Base-by-base conservation (phyloP, 306 rosid species). In the Gastrolobium bilobum region DNA sequence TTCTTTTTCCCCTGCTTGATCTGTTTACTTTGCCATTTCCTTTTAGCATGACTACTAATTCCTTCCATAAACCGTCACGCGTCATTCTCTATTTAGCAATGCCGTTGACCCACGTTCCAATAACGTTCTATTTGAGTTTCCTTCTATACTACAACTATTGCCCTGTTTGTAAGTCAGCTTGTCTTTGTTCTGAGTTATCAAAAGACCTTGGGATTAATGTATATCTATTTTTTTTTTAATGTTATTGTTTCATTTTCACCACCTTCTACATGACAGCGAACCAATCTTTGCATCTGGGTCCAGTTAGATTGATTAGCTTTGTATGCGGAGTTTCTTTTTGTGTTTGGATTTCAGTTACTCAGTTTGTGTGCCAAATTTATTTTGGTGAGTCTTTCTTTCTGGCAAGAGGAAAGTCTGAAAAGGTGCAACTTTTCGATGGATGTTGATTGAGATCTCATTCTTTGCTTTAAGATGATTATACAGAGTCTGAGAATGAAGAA, bases 81-180 rank as follows among this genome's bases (percentile, higher is more conserved):
- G 62, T 65, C 73, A 10, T 3, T 52, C 78, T 68, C 80, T 71
- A 9, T 58, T 79, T 48, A 43, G 83, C 85, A 88, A 87, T 88
- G 91, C 47, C 71, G 44, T 75, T 87, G 83, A 84, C 82, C 76
- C 73, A 51, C 58, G 59, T 31, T 71, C 67, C 43, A 39, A 46
- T 14, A 56, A 62, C 33, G 1, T 31, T 39, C 20, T 42, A 3
- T 52, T 56, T n/a, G 42, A 72, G 78, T 62, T 35, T 81, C 30
- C 29, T 60, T 74, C 47, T 5, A 30, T 44, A 30, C 73, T 48
- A 10, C 47, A 20, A 34, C 57, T 8, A 15, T 3, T 26, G 66
- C 20, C 61, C 53, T 69, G 54, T 58, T 68, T 42, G 3, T 44
- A 10, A 47, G 34, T 50, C 47, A 53, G 33, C 73, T 57, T 58